Evolutionary conservation across 768 basidiomycete species (phyloP), one percentile per base, ranked within the genome.

Genomic region (Gloeostereum incarnatum): DNA sequence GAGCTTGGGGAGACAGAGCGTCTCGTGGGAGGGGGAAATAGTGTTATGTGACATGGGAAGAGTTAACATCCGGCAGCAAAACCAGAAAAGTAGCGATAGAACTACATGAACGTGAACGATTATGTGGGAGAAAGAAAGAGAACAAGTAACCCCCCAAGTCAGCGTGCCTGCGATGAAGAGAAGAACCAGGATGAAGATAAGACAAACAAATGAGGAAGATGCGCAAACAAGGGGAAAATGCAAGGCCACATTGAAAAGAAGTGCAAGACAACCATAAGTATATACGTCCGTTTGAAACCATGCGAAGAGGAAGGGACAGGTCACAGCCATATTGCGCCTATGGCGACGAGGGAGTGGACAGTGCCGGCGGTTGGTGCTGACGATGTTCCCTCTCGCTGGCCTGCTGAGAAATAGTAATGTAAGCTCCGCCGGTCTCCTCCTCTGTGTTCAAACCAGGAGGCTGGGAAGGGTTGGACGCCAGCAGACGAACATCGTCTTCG

Each of bases 331-430:
- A 34, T 19, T 35, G 31, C 21, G 29, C 44, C 44, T 49, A 63
- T 49, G 59, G 54, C 34, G 62, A 58, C 11, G 46, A 37, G 6
- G 57, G 47, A 22, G 49, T 40, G 35, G 48, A 41, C 23, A 41
- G 3, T 18, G 36, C 26, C 27, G 46, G 37, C 49, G 44, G 48
- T 49, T 36, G 40, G n/a, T 39, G 58, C 53, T 69, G 55, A 24
- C 66, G 60, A 45, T 72, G 71, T 56, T 75, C 73, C 48, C 78
- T 75, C 58, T 88, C 82, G 52, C 76, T 78, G 20, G 76, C 88
- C 51, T 77, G 76, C 47, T 84, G 81, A 29, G 88, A 90, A 37
- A 91, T 67, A 11, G 89, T 91, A 50, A 90, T 78, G 53, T 91
- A 90, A 11, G 88, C 83, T 35, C 88, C 81, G 42, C 88, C 88